Percentiles rank a stretch among this genome's conserved stretches.
These are phyloP conservation scores for Calocybe gambosa DNA, from an alignment of 1,284 basidiomycete genomes.

Conservation along the genomic window DNA sequence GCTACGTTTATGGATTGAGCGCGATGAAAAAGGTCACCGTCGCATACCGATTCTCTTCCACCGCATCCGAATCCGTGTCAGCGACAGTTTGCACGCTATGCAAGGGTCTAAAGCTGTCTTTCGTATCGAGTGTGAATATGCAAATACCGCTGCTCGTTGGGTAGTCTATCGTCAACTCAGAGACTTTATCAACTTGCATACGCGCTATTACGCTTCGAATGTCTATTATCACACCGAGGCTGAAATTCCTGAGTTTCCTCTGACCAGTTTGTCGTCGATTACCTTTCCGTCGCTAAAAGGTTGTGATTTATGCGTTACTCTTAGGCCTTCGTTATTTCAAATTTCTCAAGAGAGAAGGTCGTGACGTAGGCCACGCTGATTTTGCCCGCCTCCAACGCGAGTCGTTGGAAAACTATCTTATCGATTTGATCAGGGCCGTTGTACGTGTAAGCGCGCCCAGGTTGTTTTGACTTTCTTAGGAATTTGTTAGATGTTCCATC, in stretches of 20 bases:
- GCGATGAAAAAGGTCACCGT: constrained; percentile 82
- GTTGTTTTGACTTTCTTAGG: constrained; percentile 8
- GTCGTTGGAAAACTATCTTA: constrained; percentile 83
- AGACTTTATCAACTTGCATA: constrained; percentile 89
- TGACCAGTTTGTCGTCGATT: constrained; percentile 54
- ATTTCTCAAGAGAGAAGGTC: constrained; percentile 58
- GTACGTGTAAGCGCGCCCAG: constrained; percentile 40
- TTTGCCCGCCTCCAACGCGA: constrained; percentile 80
- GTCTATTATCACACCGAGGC: constrained; percentile 61
- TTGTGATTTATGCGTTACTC: constrained; percentile 1
- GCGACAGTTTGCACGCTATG: constrained; percentile 80
- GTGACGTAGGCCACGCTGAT: constrained; percentile 58
- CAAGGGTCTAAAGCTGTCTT: constrained; percentile 79
- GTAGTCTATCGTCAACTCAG: constrained; percentile 92
- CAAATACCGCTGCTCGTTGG: constrained; percentile 92
- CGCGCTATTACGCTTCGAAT: constrained; percentile 88
- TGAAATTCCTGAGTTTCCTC: constrained; percentile 89
- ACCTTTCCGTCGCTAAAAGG: not conserved
- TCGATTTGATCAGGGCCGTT: constrained; percentile 84
- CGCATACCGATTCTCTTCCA: constrained; percentile 87
- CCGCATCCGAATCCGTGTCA: constrained; percentile 77
- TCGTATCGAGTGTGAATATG: constrained; percentile 95
- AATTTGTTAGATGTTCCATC: constrained; percentile 85
- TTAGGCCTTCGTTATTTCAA: constrained; percentile 85
- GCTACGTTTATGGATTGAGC: constrained; percentile 86